Evolutionary conservation across 2,329 filamentous ascomycete genomes (phyloP), one percentile per base, ranked within the genome.

Genomic region (Elsinoe fawcettii): DNA sequence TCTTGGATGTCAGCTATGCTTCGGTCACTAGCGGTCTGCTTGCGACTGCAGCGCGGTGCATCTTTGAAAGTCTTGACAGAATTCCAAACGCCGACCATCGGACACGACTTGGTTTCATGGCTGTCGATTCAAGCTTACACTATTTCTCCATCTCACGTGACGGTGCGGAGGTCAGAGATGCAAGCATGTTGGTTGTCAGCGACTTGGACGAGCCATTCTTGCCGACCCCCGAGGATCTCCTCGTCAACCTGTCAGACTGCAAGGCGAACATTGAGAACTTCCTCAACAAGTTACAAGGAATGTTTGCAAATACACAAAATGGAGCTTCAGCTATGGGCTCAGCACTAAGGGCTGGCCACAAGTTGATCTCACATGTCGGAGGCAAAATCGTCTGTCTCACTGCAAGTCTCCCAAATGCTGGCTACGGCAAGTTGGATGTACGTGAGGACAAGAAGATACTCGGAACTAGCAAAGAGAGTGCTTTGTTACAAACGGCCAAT

Each of bases 1-100:
- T 96, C 65, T 89, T 97, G 67, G 92, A 96, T 66, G 91, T 96
- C 62, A 96, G 90, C 77, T 95, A 90, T 66, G 84, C 89, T 11
- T 85, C 92, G 30, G 88, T 96, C 14, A 90, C 90, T 14, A 95
- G 86, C 62, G 93, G 93, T 51, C 84, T 99, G 30, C 78, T 97
- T 59, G 93, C 93, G 51, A 97, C 93, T 8, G 89, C 86, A 61
- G 92, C 93, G 58, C 84, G 93, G 65, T 96, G 91, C 62, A 96
- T 99, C 65, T 79, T 95, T 67, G 93, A 97, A 72, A 96, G 91
- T 67, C 80, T 99, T 58, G 92, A 95, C 73, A 82, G 92, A 73
- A 96, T 99, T 81, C 93, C 93, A n/a, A 97, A 99, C 72, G 91
- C 91, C 22, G 93, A 97, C 70, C 83, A 91, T 60, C 83, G 93